These are phyloP conservation scores for Hortiboletus flavorubellus DNA, from an alignment of 768 basidiomycete species.

Conservation along the genomic window DNA sequence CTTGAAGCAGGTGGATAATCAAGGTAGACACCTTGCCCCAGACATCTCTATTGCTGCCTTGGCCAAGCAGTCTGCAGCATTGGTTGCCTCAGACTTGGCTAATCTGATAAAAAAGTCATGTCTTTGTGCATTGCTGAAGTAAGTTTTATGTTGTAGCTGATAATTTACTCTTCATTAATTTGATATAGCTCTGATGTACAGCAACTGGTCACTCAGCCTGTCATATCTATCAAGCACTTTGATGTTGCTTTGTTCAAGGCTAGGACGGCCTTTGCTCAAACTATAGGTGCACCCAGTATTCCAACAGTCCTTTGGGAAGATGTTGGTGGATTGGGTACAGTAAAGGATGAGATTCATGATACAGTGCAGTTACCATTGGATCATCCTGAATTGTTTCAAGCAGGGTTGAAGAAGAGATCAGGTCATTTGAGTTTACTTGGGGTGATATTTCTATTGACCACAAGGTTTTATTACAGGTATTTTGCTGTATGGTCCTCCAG, in stretches of 20 bases:
- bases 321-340: slow-evolving; percentile 83
- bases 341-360: slow-evolving; percentile 92
- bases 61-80: slow-evolving; percentile 87
- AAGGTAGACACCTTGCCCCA: slow-evolving; percentile 46
- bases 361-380: slow-evolving; percentile 92
- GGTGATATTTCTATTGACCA: background rate
- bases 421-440: slow-evolving; percentile 43
- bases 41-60: slow-evolving; percentile 75
- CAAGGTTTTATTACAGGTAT: slow-evolving; percentile 51
- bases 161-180: background rate
- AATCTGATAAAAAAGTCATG: slow-evolving; percentile 63
- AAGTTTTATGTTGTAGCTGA: background rate
- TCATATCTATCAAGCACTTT: slow-evolving; percentile 57
- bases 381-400: slow-evolving; percentile 84
- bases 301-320: slow-evolving; percentile 97
- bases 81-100: slow-evolving; percentile 78
- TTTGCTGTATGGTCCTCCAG: slow-evolving; percentile 90
- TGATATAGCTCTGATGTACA: slow-evolving; percentile 1
- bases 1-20: slow-evolving; percentile 36
- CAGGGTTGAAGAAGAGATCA: slow-evolving; percentile 93
- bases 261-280: slow-evolving; percentile 78
- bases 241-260: slow-evolving; percentile 67
- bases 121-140: slow-evolving; percentile 39
- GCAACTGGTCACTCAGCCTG: slow-evolving; percentile 9
- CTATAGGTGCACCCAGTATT: slow-evolving; percentile 95